Evolutionary conservation across 805 yeast species (phyloP).

Genomic region (Cyberlindnera veronae): DNA sequence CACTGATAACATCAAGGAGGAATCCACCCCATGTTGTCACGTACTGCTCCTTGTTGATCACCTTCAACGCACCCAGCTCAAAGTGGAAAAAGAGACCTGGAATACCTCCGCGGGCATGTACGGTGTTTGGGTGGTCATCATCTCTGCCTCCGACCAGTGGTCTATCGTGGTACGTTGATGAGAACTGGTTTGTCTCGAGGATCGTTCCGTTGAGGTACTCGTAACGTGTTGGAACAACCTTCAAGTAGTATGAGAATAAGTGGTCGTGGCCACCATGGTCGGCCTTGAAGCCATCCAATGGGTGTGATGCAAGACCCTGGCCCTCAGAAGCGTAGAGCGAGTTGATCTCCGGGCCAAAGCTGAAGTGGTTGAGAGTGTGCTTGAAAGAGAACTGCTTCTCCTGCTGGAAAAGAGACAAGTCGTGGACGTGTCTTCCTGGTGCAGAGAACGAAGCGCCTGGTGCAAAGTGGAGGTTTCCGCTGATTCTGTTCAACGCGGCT

Average conservation of each 20-base stretch:
- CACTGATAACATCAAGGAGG: slow-evolving; percentile 76
- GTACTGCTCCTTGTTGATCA: slow-evolving; percentile 73
- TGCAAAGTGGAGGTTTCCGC: slow-evolving; percentile 92
- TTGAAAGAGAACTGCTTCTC: slow-evolving; percentile 63
- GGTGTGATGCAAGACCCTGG: slow-evolving; percentile 51
- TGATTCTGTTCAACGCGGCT: slow-evolving; percentile 76
- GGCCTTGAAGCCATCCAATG: slow-evolving; percentile 55
- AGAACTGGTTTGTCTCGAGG: slow-evolving; percentile 84
- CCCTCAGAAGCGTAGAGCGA: slow-evolving; percentile 21
- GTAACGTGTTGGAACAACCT: slow-evolving; percentile 86
- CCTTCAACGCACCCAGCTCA: slow-evolving; percentile 91
- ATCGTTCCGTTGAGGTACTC: slow-evolving; percentile 55
- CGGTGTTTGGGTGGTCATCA: slow-evolving; percentile 83
- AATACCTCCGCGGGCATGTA: slow-evolving; percentile 79
- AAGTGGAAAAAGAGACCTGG: slow-evolving; percentile 88
- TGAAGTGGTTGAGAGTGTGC: slow-evolving; percentile 74
- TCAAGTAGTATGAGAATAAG: slow-evolving; percentile 73
- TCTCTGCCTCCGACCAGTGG: slow-evolving; percentile 86
- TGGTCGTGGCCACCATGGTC: slow-evolving; percentile 49
- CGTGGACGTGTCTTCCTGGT: slow-evolving; percentile 74
- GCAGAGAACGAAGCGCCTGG: slow-evolving; percentile 78
- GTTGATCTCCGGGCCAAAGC: slow-evolving; percentile 68
- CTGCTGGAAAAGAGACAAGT: slow-evolving; percentile 65
- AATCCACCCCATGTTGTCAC: slow-evolving; percentile 78
- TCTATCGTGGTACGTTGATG: slow-evolving; percentile 84